Evolutionary conservation across 1,284 basidiomycete species (phyloP).

Genomic region (Fomitopsis schrenkii): DNA sequence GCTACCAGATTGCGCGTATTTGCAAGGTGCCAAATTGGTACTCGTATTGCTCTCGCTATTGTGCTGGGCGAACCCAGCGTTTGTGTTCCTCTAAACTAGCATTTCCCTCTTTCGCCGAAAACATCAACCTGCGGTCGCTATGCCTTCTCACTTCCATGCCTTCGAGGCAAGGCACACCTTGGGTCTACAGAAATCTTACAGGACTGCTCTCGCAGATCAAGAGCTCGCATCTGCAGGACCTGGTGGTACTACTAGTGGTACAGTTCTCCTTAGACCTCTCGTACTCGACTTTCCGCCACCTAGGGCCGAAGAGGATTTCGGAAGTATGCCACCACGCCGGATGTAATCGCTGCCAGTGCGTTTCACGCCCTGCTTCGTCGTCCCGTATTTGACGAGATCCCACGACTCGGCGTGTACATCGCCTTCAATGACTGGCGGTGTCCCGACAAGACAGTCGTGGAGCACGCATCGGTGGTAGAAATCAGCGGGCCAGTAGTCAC

Average conservation of each 20-base stretch:
- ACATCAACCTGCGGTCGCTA: neutral
- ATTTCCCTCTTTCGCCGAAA: neutral
- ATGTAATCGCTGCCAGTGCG: neutral
- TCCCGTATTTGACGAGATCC: neutral
- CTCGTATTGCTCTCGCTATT: too few species aligned
- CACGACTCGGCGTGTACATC: neutral
- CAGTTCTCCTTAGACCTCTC: neutral
- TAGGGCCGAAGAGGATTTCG: neutral
- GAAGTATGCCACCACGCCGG: neutral
- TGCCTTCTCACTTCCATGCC: neutral
- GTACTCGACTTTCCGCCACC: neutral
- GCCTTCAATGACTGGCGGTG: neutral
- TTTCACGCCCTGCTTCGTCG: neutral
- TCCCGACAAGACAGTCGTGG: neutral
- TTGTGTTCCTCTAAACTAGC: too few species aligned
- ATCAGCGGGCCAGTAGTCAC: neutral
- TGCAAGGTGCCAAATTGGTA: too few species aligned
- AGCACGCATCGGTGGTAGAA: neutral
- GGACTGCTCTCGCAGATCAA: neutral
- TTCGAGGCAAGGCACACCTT: neutral
- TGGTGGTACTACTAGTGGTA: neutral
- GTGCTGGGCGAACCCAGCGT: too few species aligned
- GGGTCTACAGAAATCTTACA: neutral
- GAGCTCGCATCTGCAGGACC: neutral
- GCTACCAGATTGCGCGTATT: too few species aligned